Evolutionary conservation across 306 rosid genomes (phyloP).

Genomic region (Pueraria montana): DNA sequence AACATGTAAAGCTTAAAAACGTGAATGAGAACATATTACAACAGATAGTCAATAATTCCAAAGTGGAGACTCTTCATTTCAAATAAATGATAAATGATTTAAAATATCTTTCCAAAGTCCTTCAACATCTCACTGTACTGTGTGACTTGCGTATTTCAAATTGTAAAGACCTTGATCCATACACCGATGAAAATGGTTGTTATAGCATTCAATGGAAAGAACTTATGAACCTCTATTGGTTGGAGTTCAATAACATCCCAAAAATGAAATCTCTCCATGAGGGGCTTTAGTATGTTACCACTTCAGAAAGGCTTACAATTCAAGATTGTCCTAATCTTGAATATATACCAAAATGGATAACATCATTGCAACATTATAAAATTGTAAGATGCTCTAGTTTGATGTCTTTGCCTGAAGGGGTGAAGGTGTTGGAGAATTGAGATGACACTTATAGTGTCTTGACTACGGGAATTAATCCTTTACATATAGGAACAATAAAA

Average conservation of each 20-base stretch:
- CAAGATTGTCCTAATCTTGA: too few relatives aligned
- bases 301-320: too few relatives aligned
- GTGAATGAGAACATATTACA: too few relatives aligned
- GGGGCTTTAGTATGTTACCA: constrained; percentile 32
- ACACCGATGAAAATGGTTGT: not conserved
- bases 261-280: not conserved
- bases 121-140: not conserved
- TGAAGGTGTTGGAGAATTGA: too few relatives aligned
- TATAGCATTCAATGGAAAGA: not conserved
- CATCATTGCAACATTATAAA: too few relatives aligned
- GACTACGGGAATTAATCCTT: too few relatives aligned
- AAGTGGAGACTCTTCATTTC: not conserved
- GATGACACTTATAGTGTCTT: too few relatives aligned
- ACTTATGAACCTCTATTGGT: not conserved
- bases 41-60: not conserved
- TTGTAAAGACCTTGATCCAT: not conserved
- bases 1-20: fast-evolving
- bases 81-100: not conserved
- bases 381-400: too few relatives aligned
- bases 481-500: too few relatives aligned
- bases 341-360: too few relatives aligned
- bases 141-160: too few relatives aligned
- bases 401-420: too few relatives aligned
- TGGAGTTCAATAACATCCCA: fast-evolving
- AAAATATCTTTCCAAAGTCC: not conserved